Evolutionary conservation across 2,329 filamentous ascomycete genomes (phyloP).

Genomic region (Alternaria tenuissima): DNA sequence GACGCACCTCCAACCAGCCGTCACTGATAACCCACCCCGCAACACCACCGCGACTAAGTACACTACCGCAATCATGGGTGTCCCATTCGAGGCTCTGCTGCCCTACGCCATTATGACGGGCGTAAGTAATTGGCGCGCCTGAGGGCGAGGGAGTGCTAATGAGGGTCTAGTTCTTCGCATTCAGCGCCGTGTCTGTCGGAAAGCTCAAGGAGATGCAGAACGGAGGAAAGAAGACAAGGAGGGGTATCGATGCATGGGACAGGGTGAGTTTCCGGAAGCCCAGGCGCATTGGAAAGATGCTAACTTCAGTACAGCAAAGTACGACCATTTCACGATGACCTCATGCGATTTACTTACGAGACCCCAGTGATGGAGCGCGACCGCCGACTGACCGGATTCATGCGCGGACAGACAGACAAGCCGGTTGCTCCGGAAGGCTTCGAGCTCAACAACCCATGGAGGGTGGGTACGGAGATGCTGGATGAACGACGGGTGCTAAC

Average conservation of each 20-base stretch:
- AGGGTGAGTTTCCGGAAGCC: constrained; percentile 58
- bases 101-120: constrained; percentile 70
- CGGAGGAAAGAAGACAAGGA: constrained; percentile 68
- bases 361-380: constrained; percentile 72
- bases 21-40: constrained; percentile 27
- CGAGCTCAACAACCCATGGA: constrained; percentile 73
- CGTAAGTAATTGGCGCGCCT: constrained; percentile 55
- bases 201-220: constrained; percentile 68
- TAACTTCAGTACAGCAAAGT: constrained; percentile 64
- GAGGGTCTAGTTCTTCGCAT: constrained; percentile 65
- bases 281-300: constrained; percentile 34
- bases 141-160: constrained; percentile 28
- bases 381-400: constrained; percentile 66
- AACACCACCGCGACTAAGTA: constrained; percentile 30
- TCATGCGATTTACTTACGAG: constrained; percentile 41
- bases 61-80: constrained; percentile 62
- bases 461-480: constrained; percentile 56
- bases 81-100: constrained; percentile 71
- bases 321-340: constrained; percentile 48
- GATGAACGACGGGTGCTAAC: constrained; percentile 34
- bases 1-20: constrained; percentile 26
- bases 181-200: constrained; percentile 66
- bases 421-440: constrained; percentile 67
- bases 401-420: constrained; percentile 69
- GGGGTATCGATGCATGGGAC: constrained; percentile 70